A percentile compares a stretch with the other conserved stretches of the same genome.
Conservation (phyloP, 2,329 filamentous ascomycete genomes). For the Teratosphaeria nubilosa region DNA sequence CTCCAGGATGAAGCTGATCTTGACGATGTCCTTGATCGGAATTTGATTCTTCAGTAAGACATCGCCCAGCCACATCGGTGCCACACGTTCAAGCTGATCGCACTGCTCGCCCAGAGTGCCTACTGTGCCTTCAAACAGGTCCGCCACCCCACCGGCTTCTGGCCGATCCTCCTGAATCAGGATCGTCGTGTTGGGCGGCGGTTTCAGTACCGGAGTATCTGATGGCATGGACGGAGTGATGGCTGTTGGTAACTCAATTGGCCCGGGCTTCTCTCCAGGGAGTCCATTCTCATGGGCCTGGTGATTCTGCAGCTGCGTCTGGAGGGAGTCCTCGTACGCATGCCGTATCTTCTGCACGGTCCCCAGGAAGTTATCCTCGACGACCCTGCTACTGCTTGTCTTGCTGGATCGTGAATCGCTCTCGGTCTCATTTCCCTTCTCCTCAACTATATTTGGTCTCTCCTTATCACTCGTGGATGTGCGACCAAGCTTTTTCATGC, state of each 20-base stretch:
- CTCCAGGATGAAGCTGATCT: constrained; percentile 87
- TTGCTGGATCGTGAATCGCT: constrained; percentile 50
- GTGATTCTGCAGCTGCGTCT: constrained; percentile 33
- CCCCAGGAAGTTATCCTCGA: constrained; percentile 66
- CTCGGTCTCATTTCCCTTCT: constrained; percentile 55
- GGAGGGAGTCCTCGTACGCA: constrained; percentile 59
- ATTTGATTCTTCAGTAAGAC: constrained; percentile 72
- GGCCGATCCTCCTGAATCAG: constrained; percentile 57
- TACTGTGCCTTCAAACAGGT: constrained; percentile 85
- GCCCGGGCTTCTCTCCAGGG: constrained; percentile 24
- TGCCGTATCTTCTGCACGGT: constrained; percentile 62
- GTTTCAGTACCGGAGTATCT: constrained; percentile 67
- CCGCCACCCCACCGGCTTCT: constrained; percentile 57
- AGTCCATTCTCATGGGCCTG: constrained; percentile 24
- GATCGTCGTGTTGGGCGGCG: constrained; percentile 53
- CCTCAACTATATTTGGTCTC: constrained; percentile 56
- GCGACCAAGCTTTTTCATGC: constrained; percentile 72
- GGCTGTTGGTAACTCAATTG: constrained; percentile 45
- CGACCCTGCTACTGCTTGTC: constrained; percentile 55
- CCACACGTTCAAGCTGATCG: constrained; percentile 74
- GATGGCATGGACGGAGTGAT: constrained; percentile 60
- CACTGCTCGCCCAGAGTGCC: constrained; percentile 65
- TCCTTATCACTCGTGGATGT: constrained; percentile 55
- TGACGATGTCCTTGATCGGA: constrained; percentile 81
- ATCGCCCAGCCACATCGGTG: constrained; percentile 87